Conservation (phyloP, 306 rosid species). For the Casuarina cunninghamiana region DNA sequence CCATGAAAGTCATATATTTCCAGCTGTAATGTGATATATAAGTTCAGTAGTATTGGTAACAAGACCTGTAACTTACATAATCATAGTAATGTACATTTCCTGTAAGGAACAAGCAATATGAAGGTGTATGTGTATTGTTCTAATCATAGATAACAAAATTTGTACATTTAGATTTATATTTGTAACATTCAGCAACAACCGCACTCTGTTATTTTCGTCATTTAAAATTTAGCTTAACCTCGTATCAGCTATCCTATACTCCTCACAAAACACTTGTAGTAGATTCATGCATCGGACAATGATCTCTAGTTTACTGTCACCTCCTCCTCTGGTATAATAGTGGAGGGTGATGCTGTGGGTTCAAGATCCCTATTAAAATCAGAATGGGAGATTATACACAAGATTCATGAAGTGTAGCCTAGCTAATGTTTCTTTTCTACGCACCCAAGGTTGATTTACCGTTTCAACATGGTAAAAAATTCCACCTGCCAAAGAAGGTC, state of each 20-base stretch:
- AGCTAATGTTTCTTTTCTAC: too few relatives aligned
- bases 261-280: too few relatives aligned
- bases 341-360: neutral
- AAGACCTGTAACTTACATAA: neutral
- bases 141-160: neutral
- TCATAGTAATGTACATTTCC: neutral
- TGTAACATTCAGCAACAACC: slow-evolving; percentile 5
- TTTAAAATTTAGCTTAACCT: neutral
- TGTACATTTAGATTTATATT: neutral
- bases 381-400: too few relatives aligned
- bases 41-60: neutral
- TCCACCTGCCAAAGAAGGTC: neutral
- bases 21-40: neutral
- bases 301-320: neutral
- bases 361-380: too few relatives aligned
- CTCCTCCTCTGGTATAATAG: neutral
- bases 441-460: too few relatives aligned
- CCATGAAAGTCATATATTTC: slow-evolving; percentile 1
- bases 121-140: neutral
- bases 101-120: neutral
- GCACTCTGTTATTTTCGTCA: neutral
- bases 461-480: too few relatives aligned
- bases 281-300: neutral
- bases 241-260: neutral
- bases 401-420: too few relatives aligned